Evolutionary conservation across 1,284 basidiomycete species (phyloP).

Genomic region (Ganoderma sinense): DNA sequence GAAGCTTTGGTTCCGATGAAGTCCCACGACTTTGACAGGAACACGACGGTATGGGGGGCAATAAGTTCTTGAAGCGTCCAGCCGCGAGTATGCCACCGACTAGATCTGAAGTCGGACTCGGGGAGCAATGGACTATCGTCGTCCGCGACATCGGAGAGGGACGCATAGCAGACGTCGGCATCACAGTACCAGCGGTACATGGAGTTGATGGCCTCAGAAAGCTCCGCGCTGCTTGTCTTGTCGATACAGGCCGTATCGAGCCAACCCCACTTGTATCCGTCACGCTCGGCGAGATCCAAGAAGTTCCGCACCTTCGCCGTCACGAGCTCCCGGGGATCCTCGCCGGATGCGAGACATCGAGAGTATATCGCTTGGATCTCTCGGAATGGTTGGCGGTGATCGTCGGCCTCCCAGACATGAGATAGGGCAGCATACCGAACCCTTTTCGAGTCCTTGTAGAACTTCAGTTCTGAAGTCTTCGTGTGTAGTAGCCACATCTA

Average conservation of each 20-base stretch:
- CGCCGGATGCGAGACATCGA: not conserved
- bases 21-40: not conserved
- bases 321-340: not conserved
- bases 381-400: not conserved
- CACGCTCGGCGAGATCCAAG: not conserved
- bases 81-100: not conserved
- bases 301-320: not conserved
- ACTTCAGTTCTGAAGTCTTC: not conserved
- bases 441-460: not conserved
- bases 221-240: not conserved
- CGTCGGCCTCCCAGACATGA: not conserved
- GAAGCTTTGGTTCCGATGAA: not conserved
- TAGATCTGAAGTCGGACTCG: not conserved
- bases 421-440: not conserved
- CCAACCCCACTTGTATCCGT: not conserved
- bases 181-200: not conserved
- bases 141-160: not conserved
- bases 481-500: not conserved
- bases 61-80: not conserved
- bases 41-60: not conserved
- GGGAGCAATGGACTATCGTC: not conserved
- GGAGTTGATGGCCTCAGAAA: not conserved
- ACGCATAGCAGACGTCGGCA: not conserved
- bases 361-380: not conserved
- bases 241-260: not conserved